Percentiles rank a stretch among this genome's conserved stretches.
phyloP scores from a whole-genome alignment of 2,329 filamentous ascomycete genomes.

The Fusarium compactum region DNA sequence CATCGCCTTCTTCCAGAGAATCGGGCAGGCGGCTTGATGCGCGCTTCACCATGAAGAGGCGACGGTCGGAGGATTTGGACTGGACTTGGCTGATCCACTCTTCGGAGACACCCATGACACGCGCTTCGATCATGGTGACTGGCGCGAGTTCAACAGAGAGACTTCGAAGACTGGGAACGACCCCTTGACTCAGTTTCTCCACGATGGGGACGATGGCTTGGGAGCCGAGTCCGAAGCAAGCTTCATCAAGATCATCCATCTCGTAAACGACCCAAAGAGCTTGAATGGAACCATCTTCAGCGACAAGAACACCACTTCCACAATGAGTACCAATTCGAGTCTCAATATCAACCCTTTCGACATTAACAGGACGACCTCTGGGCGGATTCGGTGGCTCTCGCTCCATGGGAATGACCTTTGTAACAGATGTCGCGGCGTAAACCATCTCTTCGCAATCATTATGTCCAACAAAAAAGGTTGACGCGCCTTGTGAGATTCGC shows the following conservation, averaged over 20 bases:
- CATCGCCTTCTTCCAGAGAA: slow-evolving; percentile 86
- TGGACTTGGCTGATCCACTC: slow-evolving; percentile 94
- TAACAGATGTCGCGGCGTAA: slow-evolving; percentile 92
- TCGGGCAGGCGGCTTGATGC: slow-evolving; percentile 64
- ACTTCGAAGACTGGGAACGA: slow-evolving; percentile 85
- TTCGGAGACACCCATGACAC: slow-evolving; percentile 95
- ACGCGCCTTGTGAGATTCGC: slow-evolving; percentile 89
- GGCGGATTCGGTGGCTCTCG: slow-evolving; percentile 94
- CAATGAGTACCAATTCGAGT: slow-evolving; percentile 91
- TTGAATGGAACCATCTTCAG: slow-evolving; percentile 90
- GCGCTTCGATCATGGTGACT: slow-evolving; percentile 94
- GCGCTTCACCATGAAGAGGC: slow-evolving; percentile 98
- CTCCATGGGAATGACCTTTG: slow-evolving; percentile 93
- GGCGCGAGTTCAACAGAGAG: slow-evolving; percentile 93
- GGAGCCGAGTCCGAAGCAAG: slow-evolving; percentile 81
- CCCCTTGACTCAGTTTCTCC: slow-evolving; percentile 82
- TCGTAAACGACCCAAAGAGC: slow-evolving; percentile 92
- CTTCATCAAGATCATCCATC: slow-evolving; percentile 25
- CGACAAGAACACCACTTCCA: slow-evolving; percentile 90
- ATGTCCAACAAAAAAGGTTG: slow-evolving; percentile 96
- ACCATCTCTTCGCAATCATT: slow-evolving; percentile 95
- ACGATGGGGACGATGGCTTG: slow-evolving; percentile 90
- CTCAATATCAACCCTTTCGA: slow-evolving; percentile 96
- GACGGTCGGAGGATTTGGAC: slow-evolving; percentile 90
- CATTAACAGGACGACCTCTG: slow-evolving; percentile 91